Conservation (phyloP, 257 asterid species). For the Solanum sparsipilum region DNA sequence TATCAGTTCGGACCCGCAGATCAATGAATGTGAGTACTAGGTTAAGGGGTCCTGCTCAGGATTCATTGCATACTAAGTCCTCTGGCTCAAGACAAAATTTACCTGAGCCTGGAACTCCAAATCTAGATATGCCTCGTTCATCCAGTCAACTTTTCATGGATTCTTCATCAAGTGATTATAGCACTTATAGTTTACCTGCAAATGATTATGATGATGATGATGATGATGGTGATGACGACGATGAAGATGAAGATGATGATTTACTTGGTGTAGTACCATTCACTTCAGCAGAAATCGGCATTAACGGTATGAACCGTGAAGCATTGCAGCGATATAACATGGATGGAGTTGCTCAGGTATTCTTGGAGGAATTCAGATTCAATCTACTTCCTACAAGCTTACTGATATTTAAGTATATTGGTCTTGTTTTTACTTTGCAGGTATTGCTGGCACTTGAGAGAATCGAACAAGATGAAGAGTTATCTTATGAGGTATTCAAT, state of each 20-base stretch:
- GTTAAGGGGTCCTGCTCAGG: slow-evolving; percentile 20
- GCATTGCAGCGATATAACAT: slow-evolving; percentile 31
- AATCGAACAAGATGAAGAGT: slow-evolving; percentile 57
- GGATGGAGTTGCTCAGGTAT: slow-evolving; percentile 64
- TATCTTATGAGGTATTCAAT: slow-evolving; percentile 57
- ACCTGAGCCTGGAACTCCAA: slow-evolving; percentile 18
- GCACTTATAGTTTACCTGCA: slow-evolving; percentile 35
- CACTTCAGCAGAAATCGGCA: slow-evolving; percentile 24
- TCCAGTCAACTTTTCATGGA: slow-evolving; percentile 14
- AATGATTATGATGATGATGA: slow-evolving; percentile 15
- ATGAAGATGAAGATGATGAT: slow-evolving; percentile 4
- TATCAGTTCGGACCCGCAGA: slow-evolving; percentile 34
- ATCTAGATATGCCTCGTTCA: slow-evolving; percentile 14
- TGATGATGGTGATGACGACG: slow-evolving; percentile 6
- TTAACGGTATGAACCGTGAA: slow-evolving; percentile 18
- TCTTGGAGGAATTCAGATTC: background rate
- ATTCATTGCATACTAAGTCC: slow-evolving; percentile 21
- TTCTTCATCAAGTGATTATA: slow-evolving; percentile 33
- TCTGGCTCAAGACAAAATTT: slow-evolving; percentile 11
- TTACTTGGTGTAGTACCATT: slow-evolving; percentile 14
- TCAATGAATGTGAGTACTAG: slow-evolving; percentile 24
- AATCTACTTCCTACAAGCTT: background rate
- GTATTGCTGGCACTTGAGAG: slow-evolving; percentile 74
- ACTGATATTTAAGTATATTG: background rate
- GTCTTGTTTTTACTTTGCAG: slow-evolving; percentile 21